Conservation (phyloP, 2,329 filamentous ascomycete genomes). For the Clonostachys sp. region DNA sequence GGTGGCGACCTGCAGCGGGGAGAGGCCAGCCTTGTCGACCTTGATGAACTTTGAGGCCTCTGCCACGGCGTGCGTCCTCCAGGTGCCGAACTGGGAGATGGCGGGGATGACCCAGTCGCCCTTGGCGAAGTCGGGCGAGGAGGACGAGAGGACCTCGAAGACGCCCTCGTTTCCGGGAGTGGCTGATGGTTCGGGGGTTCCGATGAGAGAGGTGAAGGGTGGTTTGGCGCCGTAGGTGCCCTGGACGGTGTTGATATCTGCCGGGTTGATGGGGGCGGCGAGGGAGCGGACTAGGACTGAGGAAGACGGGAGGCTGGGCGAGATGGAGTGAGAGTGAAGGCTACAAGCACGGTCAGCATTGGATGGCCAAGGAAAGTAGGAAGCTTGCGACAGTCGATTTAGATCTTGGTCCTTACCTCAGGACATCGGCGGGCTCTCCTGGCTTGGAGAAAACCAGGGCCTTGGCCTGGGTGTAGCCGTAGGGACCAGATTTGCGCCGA, state of each 20-base stretch:
- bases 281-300: constrained; percentile 79
- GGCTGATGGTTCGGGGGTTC: constrained; percentile 71
- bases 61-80: constrained; percentile 85
- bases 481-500: constrained; percentile 55
- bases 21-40: constrained; percentile 68
- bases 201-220: constrained; percentile 68
- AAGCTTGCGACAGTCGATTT: neutral
- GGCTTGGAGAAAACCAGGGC: constrained; percentile 71
- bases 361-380: neutral
- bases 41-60: constrained; percentile 54
- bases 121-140: constrained; percentile 46
- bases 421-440: constrained; percentile 70
- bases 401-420: constrained; percentile 36
- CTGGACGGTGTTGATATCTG: constrained; percentile 97
- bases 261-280: constrained; percentile 89
- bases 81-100: constrained; percentile 80
- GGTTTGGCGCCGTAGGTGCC: constrained; percentile 90
- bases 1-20: constrained; percentile 75
- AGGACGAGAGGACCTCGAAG: constrained; percentile 76
- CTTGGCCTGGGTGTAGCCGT: constrained; percentile 82
- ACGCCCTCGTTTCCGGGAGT: constrained; percentile 89
- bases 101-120: constrained; percentile 96
- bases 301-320: constrained; percentile 61
- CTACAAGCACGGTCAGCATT: constrained; percentile 21
- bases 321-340: constrained; percentile 72